Evolutionary conservation across 2,329 filamentous ascomycete species (phyloP), one percentile per base, ranked within the genome.

Genomic region (Diaporthe sp.): DNA sequence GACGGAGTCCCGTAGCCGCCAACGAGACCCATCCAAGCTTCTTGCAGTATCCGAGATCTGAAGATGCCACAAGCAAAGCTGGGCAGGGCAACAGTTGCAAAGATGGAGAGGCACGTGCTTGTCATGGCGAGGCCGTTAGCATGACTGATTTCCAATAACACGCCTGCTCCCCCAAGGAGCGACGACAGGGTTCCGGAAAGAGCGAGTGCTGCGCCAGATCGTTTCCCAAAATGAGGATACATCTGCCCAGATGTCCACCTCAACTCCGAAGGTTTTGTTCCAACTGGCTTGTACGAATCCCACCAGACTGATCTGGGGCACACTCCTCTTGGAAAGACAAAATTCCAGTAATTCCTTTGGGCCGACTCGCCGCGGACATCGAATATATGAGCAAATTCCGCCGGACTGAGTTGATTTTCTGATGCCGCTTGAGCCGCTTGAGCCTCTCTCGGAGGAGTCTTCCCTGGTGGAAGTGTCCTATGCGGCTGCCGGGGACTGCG

Each of bases 1-100:
- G 2, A 3, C 15, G 3, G 4, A 10, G 4, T 0, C 0, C 6
- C 15, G 4, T 22, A 13, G 5, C 0, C 3, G 3, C 62, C 62
- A 22, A 67, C 42, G 4, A 67, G 62, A 22, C 62, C 62, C 17
- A 37, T 37, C 65, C 65, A 68, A 28, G 31, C 65, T 55, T 68
- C 28, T 9, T 34, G 65, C 4, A 53, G 10, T 10, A 39, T 39
- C 5, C 46, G 15, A 25, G 65, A 68, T 10, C 46, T 53, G 9
- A 28, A 39, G 7, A 68, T 37, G 1, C 65, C 46, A 9, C 39
- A 68, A 31, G 10, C 5, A 1, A 53, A 68, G 15, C 46, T 51
- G 3, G 65, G 65, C 3, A 68, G n/a, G 7, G 42, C 62, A 10
- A 67, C 4, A 7, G 42, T 42, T 8, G 39, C 19, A 19, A 67